Conservation (phyloP, 495 filamentous ascomycete genomes). For the Neurospora africana region DNA sequence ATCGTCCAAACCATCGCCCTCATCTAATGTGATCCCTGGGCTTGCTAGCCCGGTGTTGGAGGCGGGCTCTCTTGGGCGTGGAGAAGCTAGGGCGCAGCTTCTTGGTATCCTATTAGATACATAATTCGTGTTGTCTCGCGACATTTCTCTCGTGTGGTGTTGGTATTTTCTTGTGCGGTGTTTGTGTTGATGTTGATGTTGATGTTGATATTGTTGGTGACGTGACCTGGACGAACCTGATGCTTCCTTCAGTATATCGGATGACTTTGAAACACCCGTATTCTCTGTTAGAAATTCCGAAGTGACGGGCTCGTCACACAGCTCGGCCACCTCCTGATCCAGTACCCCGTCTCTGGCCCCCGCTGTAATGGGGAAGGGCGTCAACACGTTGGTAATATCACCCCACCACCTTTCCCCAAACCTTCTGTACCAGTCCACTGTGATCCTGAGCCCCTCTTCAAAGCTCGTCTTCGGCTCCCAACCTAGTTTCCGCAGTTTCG, state of each 20-base stretch:
- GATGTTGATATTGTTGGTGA: not conserved
- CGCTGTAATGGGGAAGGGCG: conserved; percentile 46
- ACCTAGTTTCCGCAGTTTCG: conserved; percentile 52
- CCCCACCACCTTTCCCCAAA: conserved; percentile 63
- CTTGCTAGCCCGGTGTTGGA: not conserved
- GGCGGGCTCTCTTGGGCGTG: not conserved
- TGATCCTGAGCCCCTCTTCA: conserved; percentile 49
- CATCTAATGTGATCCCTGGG: not conserved
- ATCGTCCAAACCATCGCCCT: not conserved
- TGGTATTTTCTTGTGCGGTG: not conserved
- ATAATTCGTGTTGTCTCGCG: not conserved
- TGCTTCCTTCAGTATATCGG: conserved; percentile 15
- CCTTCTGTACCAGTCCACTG: conserved; percentile 58
- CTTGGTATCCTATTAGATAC: not conserved
- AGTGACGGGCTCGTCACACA: conserved; percentile 37
- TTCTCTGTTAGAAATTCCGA: not conserved
- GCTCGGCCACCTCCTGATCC: conserved; percentile 35
- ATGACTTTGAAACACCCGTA: not conserved
- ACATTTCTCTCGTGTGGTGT: not conserved
- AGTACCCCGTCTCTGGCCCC: conserved; percentile 37
- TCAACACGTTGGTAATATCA: conserved; percentile 54
- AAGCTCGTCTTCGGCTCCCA: conserved; percentile 57
- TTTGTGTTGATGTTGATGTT: not conserved
- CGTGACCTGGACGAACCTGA: not conserved
- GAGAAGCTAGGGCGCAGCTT: not conserved